phyloP scores from a whole-genome alignment of 1,139 yeast species.

The Yamadazyma siamensis region DNA sequence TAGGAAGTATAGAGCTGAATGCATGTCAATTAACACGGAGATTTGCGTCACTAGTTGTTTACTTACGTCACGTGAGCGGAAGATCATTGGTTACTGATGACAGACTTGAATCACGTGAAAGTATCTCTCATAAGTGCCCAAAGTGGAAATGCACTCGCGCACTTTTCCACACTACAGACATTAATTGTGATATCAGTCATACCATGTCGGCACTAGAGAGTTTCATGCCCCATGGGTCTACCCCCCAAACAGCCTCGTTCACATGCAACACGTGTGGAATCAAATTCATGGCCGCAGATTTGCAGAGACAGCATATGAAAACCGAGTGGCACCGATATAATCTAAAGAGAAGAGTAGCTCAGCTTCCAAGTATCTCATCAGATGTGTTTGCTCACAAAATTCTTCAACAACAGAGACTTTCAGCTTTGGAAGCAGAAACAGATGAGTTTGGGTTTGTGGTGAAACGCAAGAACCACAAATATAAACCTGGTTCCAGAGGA shows the following conservation, averaged over 20 bases:
- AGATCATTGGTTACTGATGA: too few species aligned
- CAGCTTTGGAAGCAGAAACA: constrained; percentile 38
- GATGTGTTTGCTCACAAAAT: constrained; percentile 81
- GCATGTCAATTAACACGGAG: too few species aligned
- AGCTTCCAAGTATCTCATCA: constrained; percentile 73
- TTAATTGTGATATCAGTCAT: too few species aligned
- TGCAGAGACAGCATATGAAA: constrained; percentile 90
- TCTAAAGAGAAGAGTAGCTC: constrained; percentile 86
- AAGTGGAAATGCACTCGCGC: too few species aligned
- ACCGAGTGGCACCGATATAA: constrained; percentile 96
- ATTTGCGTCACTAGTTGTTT: too few species aligned
- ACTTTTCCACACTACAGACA: too few species aligned
- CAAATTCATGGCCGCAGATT: constrained; percentile 70
- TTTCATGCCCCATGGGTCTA: constrained; percentile 32
- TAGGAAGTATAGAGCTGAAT: too few species aligned
- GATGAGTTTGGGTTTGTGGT: constrained; percentile 68
- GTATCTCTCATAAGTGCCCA: too few species aligned
- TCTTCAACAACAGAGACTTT: constrained; percentile 24
- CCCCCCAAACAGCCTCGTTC: constrained; percentile 36
- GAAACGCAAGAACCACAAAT: constrained; percentile 16
- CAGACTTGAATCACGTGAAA: too few species aligned
- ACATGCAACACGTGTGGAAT: constrained; percentile 90
- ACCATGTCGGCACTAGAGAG: too few species aligned
- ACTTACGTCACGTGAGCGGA: too few species aligned
- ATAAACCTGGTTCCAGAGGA: constrained; percentile 8